These are phyloP conservation scores for Petunia secreta DNA, from an alignment of 257 asterid genomes.

Conservation along the genomic window DNA sequence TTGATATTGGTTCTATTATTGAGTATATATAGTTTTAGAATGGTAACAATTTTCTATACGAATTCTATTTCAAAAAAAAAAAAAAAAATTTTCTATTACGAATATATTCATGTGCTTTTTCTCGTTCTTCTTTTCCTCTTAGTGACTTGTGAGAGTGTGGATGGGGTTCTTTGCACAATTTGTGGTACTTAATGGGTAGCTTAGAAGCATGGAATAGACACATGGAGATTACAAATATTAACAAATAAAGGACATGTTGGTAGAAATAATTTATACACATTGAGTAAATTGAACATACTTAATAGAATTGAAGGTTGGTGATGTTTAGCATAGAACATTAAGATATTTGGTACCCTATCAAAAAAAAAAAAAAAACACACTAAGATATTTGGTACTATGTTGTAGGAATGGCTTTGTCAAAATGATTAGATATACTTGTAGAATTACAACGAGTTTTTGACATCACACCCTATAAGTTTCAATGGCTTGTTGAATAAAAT, in stretches of 20 bases:
- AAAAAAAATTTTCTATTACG: no score
- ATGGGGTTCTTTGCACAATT: background rate
- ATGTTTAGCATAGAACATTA: background rate
- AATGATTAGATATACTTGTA: conserved; percentile 2
- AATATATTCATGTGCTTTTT: background rate
- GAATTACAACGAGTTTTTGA: background rate
- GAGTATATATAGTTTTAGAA: no score
- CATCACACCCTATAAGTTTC: background rate
- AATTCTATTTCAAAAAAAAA: no score
- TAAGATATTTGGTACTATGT: background rate
- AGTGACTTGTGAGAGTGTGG: no score
- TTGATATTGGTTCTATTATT: no score
- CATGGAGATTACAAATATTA: background rate
- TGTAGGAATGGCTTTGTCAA: conserved; percentile 4
- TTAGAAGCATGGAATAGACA: background rate
- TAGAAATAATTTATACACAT: background rate
- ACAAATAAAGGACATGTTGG: conserved; percentile 7
- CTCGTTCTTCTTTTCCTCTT: no score
- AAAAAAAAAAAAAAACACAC: background rate
- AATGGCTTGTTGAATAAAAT: conserved; percentile 10
- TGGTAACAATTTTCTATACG: no score
- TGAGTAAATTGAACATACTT: conserved; percentile 5
- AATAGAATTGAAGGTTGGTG: background rate
- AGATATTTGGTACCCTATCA: background rate
- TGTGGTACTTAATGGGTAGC: background rate